Base-by-base conservation (phyloP, 345 rosid species). In the Cardamine chenopodiifolia region DNA sequence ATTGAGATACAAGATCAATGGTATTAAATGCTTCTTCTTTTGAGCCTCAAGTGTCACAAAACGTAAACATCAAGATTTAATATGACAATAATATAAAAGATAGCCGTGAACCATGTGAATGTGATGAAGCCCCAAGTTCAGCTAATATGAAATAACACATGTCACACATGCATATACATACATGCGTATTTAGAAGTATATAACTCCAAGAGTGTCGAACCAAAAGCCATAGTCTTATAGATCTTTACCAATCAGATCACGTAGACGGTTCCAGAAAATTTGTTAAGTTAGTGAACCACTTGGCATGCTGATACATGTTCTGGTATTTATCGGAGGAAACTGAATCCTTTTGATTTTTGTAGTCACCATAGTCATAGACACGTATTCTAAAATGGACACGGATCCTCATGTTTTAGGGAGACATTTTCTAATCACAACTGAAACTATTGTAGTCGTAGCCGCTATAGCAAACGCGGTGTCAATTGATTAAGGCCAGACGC, bases 11-110 rank as follows among this genome's bases (percentile, higher is more conserved):
- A 71, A 48, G 26, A 71, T 34, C 2, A 34, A 48, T 72, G 17
- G 10, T 61, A 50, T 39, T 39, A 52, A 71, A 59, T 72, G 76
- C 44, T 60, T 71, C 50, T 56, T 56, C 17, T 72, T 72, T 52
- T 72, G 55, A 53, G 62, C 63, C 18, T 14, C 14, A 23, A 49
- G 68, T 35, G 29, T 40, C 55, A 62, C 63, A 72, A n/a, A 31
- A 62, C 70, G 55, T 54, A 62, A 28, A n/a, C 77, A 62, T 63
- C 55, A 72, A 54, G 47, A 53, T 40, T 52, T 18, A 62, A 62
- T 52, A 63, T 63, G 52, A 71, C 9, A 35, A 25, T 49, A 15
- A 25, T 35, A 23, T 23, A n/a, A n/a, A n/a, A n/a, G n/a, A n/a
- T 23, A 15, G 29, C 11, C 50, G 4, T 22, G 17, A 59, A 50